phyloP scores from a whole-genome alignment of 148 eudicot species.

The Oxyria digyna region DNA sequence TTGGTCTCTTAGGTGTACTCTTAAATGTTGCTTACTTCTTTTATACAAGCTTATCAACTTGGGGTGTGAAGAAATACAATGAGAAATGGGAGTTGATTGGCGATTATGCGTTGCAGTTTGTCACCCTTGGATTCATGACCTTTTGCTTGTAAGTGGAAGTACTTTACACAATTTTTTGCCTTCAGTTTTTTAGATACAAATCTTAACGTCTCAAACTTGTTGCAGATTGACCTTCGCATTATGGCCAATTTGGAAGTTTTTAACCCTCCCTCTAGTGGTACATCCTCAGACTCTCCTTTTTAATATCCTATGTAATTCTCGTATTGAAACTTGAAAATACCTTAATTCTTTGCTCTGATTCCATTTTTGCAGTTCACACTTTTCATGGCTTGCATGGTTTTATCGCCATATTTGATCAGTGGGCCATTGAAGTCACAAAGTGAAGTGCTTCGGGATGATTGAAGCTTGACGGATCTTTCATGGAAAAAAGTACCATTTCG shows the following conservation, averaged over 20 bases:
- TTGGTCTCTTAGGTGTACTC: slow-evolving; percentile 54
- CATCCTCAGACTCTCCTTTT: slow-evolving; percentile 1
- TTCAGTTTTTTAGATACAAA: slow-evolving; percentile 1
- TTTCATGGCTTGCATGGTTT: slow-evolving; percentile 77
- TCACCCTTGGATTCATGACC: slow-evolving; percentile 64
- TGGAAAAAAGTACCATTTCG: background rate
- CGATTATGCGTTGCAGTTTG: slow-evolving; percentile 54
- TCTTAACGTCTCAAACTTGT: slow-evolving; percentile 12
- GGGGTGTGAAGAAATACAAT: slow-evolving; percentile 47
- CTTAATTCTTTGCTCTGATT: background rate
- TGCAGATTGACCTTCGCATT: slow-evolving; percentile 61
- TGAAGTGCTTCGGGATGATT: slow-evolving; percentile 52
- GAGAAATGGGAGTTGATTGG: slow-evolving; percentile 65
- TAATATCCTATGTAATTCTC: background rate
- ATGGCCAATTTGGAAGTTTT: slow-evolving; percentile 53
- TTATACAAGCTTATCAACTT: slow-evolving; percentile 42
- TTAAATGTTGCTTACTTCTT: slow-evolving; percentile 47
- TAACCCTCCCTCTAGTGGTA: slow-evolving; percentile 45
- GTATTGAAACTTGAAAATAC: background rate
- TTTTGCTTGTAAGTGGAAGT: slow-evolving; percentile 62
- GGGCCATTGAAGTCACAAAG: slow-evolving; percentile 39
- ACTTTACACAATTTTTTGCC: background rate
- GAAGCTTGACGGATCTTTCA: slow-evolving; percentile 12
- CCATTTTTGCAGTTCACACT: slow-evolving; percentile 59
- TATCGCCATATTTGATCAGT: slow-evolving; percentile 44